Base-by-base conservation (phyloP, 177 flowering plant species). In the Vitis hybrid region DNA sequence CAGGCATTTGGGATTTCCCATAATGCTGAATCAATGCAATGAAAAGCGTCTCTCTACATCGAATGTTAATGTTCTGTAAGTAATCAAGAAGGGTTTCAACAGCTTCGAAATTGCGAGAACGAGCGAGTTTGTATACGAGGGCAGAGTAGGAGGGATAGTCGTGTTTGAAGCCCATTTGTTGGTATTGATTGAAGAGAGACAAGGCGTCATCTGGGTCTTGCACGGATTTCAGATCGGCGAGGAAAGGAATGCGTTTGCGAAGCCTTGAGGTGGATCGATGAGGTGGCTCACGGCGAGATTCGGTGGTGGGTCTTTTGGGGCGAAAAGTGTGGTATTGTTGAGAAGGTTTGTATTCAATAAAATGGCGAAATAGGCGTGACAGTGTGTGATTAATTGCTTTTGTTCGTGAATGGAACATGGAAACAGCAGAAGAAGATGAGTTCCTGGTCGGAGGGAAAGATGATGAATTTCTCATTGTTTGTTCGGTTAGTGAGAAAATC, bases 141-240 rank as follows among this genome's bases (percentile, higher is more conserved):
- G 92, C 74, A n/a, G 97, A 74, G 78, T 81, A 92, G 1, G 91
- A 90, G 53, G 98, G 86, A 74, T 93, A 92, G 67, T 82, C 87
- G 53, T 87, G 98, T 16, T 69, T 82, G 80, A 81, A 79, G 2
- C 97, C 97, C 78, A 48, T 72, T 63, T 77, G 69, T 11, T 68
- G 67, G 69, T 82, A 86, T 15, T 89, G 77, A 16, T 81, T 59
- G 70, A 90, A 88, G 62, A 88, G 79, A 48, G 80, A 61, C 5
- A 90, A 59, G 10, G 90, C 90, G 39, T 84, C 83, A 4, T 78
- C 76, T 64, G 89, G 78, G 74, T 81, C 73, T 15, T 73, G 64
- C 7, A 75, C 39, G 52, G 86, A 74, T 55, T 93, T 90, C 74
- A 94, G 59, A 14, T 88, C 55, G 34, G 71, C 14, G 34, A 92